A percentile compares a stretch with the other conserved stretches of the same genome.
These are phyloP conservation scores for Wallacemonas sp. DNA, from an alignment of 208 protist species.

Conservation along the genomic window DNA sequence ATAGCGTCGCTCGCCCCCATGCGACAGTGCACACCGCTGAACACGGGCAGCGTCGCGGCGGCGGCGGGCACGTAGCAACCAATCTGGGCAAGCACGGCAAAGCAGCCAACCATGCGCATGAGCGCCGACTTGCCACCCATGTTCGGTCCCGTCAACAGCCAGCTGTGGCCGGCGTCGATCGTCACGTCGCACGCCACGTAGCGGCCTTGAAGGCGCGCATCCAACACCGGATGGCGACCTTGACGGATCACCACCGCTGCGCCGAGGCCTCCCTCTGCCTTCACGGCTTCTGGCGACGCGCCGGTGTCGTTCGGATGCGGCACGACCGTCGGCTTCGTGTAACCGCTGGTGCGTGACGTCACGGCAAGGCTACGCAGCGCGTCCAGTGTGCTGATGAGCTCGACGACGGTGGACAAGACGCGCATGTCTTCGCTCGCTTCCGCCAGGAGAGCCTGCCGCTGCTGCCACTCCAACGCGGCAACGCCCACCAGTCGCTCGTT, in stretches of 20 bases:
- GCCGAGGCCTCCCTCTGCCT: no score
- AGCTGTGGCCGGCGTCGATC: slow-evolving; percentile 43
- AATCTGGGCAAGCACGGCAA: slow-evolving; percentile 93
- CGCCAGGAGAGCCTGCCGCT: slow-evolving; percentile 33
- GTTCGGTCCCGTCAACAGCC: slow-evolving; percentile 94
- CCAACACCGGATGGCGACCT: slow-evolving; percentile 76
- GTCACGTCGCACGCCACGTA: slow-evolving; percentile 72
- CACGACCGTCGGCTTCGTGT: slow-evolving; percentile 45
- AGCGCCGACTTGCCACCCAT: slow-evolving; percentile 96
- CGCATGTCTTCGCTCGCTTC: slow-evolving; percentile 20
- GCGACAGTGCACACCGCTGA: slow-evolving; percentile 89
- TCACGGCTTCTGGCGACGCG: background rate
- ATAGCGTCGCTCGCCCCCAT: slow-evolving; percentile 95
- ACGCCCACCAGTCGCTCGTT: slow-evolving; percentile 59
- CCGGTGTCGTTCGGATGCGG: background rate
- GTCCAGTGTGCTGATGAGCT: slow-evolving; percentile 53
- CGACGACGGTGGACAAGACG: slow-evolving; percentile 38
- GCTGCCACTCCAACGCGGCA: slow-evolving; percentile 54
- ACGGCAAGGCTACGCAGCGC: slow-evolving; percentile 60
- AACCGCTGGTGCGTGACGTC: slow-evolving; percentile 54
- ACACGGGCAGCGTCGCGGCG: slow-evolving; percentile 75
- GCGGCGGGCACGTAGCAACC: slow-evolving; percentile 94
- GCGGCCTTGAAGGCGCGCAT: slow-evolving; percentile 44
- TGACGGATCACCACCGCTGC: slow-evolving; percentile 27
- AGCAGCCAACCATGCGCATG: slow-evolving; percentile 91